Conservation (phyloP, 2,329 filamentous ascomycete species). For the Davidsoniella eucalypti region DNA sequence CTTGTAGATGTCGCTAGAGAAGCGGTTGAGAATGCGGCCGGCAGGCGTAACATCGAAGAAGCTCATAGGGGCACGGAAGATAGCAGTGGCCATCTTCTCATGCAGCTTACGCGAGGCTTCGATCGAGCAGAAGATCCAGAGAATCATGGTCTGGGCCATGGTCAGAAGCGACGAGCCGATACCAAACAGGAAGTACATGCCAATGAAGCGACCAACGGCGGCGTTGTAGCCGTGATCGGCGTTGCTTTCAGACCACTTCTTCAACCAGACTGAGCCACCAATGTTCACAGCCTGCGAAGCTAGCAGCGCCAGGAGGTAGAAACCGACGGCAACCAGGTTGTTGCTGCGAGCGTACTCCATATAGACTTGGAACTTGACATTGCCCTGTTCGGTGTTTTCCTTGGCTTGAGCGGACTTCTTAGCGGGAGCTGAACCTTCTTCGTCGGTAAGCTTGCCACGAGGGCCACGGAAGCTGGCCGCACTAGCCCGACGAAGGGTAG, state of each 20-base stretch:
- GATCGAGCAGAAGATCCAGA: slow-evolving; percentile 99
- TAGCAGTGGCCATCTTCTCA: slow-evolving; percentile 91
- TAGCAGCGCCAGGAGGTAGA: slow-evolving; percentile 65
- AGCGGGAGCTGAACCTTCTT: slow-evolving; percentile 54
- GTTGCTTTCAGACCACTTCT: slow-evolving; percentile 78
- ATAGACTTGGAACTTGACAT: slow-evolving; percentile 96
- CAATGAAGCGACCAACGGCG: slow-evolving; percentile 75
- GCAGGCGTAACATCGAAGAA: slow-evolving; percentile 97
- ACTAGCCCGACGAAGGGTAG: slow-evolving; percentile 76
- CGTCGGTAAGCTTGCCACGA: slow-evolving; percentile 68
- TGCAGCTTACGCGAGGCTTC: slow-evolving; percentile 95
- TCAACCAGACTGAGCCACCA: slow-evolving; percentile 80
- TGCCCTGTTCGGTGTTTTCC: slow-evolving; percentile 83
- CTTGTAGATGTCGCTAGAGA: slow-evolving; percentile 69
- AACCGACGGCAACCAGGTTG: slow-evolving; percentile 65
- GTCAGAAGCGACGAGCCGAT: slow-evolving; percentile 73
- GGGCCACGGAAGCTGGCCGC: slow-evolving; percentile 79
- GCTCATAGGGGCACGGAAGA: slow-evolving; percentile 94
- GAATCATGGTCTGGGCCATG: slow-evolving; percentile 78
- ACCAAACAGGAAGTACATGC: slow-evolving; percentile 89
- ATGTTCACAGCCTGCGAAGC: slow-evolving; percentile 70
- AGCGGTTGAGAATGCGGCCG: slow-evolving; percentile 90
- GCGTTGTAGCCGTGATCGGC: slow-evolving; percentile 49
- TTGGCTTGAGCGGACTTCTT: slow-evolving; percentile 67
- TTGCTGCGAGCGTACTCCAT: slow-evolving; percentile 87